Percentiles rank a stretch among this genome's conserved stretches.
phyloP scores from a whole-genome alignment of 345 rosid species.

The Clarkia xantiana region DNA sequence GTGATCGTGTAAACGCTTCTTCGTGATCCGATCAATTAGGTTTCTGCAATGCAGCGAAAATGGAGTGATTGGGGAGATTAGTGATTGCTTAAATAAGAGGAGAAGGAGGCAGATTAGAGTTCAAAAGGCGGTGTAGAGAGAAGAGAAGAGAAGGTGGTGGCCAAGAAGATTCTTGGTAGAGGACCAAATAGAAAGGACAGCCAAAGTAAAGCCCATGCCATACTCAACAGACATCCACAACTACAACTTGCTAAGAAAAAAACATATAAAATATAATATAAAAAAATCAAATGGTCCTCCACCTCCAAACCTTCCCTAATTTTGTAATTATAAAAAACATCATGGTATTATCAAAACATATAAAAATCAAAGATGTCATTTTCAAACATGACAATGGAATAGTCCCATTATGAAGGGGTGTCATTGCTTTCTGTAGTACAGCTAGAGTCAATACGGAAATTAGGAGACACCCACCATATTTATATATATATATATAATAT shows the following conservation, averaged over 20 bases:
- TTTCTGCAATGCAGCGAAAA: neutral
- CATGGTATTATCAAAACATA: slow-evolving; percentile 18
- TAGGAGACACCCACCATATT: neutral
- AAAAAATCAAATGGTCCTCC: slow-evolving; percentile 14
- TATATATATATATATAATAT: neutral
- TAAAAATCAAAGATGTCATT: slow-evolving; percentile 3
- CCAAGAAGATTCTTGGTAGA: slow-evolving; percentile 24
- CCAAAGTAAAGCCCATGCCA: slow-evolving; percentile 28
- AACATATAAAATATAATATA: neutral
- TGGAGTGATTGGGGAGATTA: slow-evolving; percentile 10
- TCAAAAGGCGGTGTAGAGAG: slow-evolving; percentile 12
- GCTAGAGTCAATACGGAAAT: slow-evolving; percentile 3
- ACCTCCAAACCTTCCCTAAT: slow-evolving; percentile 8
- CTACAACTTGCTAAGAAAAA: slow-evolving; percentile 44
- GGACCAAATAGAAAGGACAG: slow-evolving; percentile 32
- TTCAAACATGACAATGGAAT: slow-evolving; percentile 7
- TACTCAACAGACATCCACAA: slow-evolving; percentile 32
- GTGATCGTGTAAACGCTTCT: too few species aligned
- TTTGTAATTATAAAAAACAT: slow-evolving; percentile 9
- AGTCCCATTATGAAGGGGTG: slow-evolving; percentile 9
- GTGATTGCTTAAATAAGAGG: slow-evolving; percentile 21
- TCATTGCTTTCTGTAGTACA: slow-evolving; percentile 24
- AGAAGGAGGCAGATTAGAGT: slow-evolving; percentile 8
- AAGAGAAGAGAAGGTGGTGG: slow-evolving; percentile 18
- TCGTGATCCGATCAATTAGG: too few species aligned